Conservation (phyloP, 768 basidiomycete species). For the Suillus subalutaceus region DNA sequence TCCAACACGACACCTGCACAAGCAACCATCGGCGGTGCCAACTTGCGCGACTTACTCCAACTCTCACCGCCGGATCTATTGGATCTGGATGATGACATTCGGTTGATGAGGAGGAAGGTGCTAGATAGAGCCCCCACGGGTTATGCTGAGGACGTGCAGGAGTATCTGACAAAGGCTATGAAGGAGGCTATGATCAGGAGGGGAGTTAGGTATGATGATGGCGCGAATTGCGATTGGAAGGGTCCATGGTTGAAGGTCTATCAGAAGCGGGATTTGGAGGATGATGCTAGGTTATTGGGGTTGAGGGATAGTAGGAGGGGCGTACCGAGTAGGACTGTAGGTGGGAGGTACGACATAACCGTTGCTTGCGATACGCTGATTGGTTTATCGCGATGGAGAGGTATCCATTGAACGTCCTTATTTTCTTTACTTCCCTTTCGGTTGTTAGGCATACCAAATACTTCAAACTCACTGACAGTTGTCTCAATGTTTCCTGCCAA, state of each 20-base stretch:
- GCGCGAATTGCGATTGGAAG: background rate
- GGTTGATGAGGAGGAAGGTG: conserved; percentile 4
- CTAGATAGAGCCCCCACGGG: background rate
- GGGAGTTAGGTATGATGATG: conserved; percentile 1
- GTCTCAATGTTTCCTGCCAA: background rate
- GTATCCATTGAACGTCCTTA: background rate
- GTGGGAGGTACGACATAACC: conserved; percentile 1
- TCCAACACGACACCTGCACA: background rate
- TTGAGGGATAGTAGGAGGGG: conserved; percentile 2
- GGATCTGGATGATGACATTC: background rate
- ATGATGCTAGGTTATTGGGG: conserved; percentile 3
- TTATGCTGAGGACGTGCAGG: background rate
- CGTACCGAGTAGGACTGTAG: background rate
- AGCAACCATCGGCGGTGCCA: background rate
- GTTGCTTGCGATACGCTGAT: conserved; percentile 3
- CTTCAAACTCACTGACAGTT: background rate
- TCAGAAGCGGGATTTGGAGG: background rate
- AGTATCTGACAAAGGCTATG: conserved; percentile 2
- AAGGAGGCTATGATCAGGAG: conserved; percentile 1
- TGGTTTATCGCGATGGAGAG: conserved; percentile 5
- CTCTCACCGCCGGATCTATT: background rate
- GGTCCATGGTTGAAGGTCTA: background rate
- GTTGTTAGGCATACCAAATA: background rate
- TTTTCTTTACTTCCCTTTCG: background rate
- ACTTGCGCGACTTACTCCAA: conserved; percentile 1